Percentiles rank a stretch among this genome's conserved stretches.
These are phyloP conservation scores for Alopecurus myosuroides DNA, from an alignment of 176 grass and related monocot genomes.

Conservation along the genomic window DNA sequence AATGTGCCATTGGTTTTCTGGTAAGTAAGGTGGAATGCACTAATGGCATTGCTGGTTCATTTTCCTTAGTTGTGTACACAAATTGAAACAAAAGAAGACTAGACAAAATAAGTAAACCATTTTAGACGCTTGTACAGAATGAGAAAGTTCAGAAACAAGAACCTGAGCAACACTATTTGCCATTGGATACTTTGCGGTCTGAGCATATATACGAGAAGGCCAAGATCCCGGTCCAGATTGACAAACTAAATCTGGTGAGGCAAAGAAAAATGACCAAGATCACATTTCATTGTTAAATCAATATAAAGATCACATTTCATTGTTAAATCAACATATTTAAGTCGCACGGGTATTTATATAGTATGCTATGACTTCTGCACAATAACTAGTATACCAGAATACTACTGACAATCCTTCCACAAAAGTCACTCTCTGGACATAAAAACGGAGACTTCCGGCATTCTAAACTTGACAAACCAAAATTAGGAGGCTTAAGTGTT, in stretches of 20 bases:
- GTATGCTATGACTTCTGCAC: neutral
- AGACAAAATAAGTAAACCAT: neutral
- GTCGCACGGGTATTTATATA: neutral
- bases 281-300: slow-evolving; percentile 21
- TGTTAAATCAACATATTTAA: slow-evolving; percentile 3
- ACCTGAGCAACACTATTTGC: slow-evolving; percentile 99
- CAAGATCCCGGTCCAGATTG: slow-evolving; percentile 95
- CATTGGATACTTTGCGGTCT: slow-evolving; percentile 91
- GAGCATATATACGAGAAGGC: slow-evolving; percentile 86
- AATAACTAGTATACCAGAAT: neutral
- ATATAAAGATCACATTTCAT: slow-evolving; percentile 23
- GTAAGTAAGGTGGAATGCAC: neutral
- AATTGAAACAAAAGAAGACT: neutral
- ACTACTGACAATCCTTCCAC: slow-evolving; percentile 7
- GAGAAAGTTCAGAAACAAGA: slow-evolving; percentile 24
- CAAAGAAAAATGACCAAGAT: slow-evolving; percentile 18
- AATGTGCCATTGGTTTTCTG: too few relatives aligned
- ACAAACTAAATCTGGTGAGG: slow-evolving; percentile 88
- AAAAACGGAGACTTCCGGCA: neutral
- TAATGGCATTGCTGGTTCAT: neutral
- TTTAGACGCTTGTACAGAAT: neutral
- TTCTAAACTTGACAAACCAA: slow-evolving; percentile 10
- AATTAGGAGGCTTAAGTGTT: slow-evolving; percentile 11
- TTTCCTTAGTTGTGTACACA: neutral
- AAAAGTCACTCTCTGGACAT: neutral